These are phyloP conservation scores for Pachyrhizus erosus DNA, from an alignment of 306 rosid genomes.

Conservation along the genomic window DNA sequence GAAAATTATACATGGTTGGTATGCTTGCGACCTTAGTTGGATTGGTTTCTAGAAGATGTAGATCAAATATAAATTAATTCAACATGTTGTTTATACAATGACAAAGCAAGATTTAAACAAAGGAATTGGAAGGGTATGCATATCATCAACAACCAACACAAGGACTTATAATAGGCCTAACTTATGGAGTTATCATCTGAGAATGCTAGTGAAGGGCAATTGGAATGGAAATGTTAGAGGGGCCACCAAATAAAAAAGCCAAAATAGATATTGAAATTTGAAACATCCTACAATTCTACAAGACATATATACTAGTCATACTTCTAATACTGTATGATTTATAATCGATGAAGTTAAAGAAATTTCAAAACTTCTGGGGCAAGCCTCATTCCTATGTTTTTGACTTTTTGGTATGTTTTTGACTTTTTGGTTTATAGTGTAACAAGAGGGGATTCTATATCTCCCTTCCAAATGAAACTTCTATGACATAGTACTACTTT, in stretches of 20 bases:
- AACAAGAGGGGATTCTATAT: neutral
- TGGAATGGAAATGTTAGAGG: conserved; percentile 7
- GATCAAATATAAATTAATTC: conserved; percentile 7
- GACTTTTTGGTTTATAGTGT: conserved; percentile 15
- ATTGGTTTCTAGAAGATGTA: conserved; percentile 54
- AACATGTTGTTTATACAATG: conserved; percentile 4
- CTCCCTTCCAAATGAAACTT: neutral
- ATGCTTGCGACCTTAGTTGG: conserved; percentile 37
- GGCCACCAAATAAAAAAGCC: neutral
- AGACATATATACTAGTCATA: neutral
- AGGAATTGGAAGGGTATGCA: conserved; percentile 7
- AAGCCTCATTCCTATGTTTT: neutral
- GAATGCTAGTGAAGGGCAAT: neutral
- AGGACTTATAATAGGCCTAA: neutral
- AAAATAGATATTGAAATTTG: neutral
- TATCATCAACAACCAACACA: conserved; percentile 18
- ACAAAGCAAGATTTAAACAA: conserved; percentile 26
- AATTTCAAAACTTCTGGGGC: conserved; percentile 13
- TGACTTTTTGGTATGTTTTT: conserved; percentile 8
- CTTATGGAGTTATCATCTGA: neutral
- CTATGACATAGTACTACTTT: neutral
- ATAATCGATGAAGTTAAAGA: neutral
- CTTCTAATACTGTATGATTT: neutral
- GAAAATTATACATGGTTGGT: conserved; percentile 42
- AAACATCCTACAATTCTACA: neutral